phyloP scores from a whole-genome alignment of 2,329 filamentous ascomycete species.

The Paracamarosporium sp. region DNA sequence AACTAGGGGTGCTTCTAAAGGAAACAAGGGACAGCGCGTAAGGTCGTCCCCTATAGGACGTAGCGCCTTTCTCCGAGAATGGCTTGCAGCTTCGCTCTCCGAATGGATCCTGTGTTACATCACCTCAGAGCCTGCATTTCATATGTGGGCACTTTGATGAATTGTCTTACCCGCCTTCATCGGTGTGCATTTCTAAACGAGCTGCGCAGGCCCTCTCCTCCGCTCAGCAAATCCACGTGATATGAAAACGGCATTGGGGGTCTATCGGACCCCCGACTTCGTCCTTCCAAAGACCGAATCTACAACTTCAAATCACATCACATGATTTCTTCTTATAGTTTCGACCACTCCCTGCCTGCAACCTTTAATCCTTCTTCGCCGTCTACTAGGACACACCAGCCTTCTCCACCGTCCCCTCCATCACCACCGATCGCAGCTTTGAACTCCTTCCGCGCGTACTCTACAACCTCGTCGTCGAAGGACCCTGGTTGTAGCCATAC shows the following conservation, averaged over 20 bases:
- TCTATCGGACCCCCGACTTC: not conserved
- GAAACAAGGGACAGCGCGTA: not conserved
- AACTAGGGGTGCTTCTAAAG: not conserved
- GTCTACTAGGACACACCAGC: slow-evolving; percentile 52
- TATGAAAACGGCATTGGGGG: not conserved
- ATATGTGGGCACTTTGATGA: too few relatives aligned
- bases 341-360: slow-evolving; percentile 44
- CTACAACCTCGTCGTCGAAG: slow-evolving; percentile 77
- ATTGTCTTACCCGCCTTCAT: not conserved
- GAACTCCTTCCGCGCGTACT: slow-evolving; percentile 73
- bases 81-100: not conserved
- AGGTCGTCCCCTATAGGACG: not conserved
- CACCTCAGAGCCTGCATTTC: not conserved
- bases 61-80: not conserved
- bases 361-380: slow-evolving; percentile 44
- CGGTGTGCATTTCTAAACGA: not conserved
- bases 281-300: not conserved
- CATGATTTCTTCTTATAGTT: slow-evolving; percentile 24
- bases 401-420: slow-evolving; percentile 42
- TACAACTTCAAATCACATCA: not conserved
- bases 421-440: slow-evolving; percentile 67
- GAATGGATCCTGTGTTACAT: too few relatives aligned
- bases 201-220: not conserved
- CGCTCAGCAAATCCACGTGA: not conserved
- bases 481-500: slow-evolving; percentile 80